A percentile compares a stretch with the other conserved stretches of the same genome.
Conservation (phyloP, 306 rosid species). For the Canavalia ensiformis region DNA sequence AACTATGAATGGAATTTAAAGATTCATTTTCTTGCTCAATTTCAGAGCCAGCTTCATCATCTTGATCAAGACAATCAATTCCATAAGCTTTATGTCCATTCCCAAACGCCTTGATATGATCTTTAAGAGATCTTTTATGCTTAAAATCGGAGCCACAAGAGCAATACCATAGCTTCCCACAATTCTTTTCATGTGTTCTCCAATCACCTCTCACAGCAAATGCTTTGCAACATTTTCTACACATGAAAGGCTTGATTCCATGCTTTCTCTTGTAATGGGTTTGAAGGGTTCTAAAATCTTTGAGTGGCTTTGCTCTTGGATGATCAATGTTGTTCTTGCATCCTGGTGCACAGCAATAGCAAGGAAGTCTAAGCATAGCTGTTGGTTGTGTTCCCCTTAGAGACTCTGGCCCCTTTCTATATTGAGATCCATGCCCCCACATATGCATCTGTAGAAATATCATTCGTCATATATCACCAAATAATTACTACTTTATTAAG, state of each 20-base stretch:
- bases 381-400: slow-evolving; percentile 93
- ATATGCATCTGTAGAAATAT: slow-evolving; percentile 74
- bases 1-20: slow-evolving; percentile 47
- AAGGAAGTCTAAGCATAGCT: slow-evolving; percentile 94
- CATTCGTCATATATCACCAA: background rate
- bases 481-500: background rate
- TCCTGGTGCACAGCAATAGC: slow-evolving; percentile 85
- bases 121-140: slow-evolving; percentile 92
- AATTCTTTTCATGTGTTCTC: slow-evolving; percentile 97
- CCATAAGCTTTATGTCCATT: slow-evolving; percentile 79
- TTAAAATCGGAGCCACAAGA: slow-evolving; percentile 94
- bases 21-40: slow-evolving; percentile 68
- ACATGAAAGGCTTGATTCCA: slow-evolving; percentile 89
- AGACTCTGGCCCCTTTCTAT: slow-evolving; percentile 92
- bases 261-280: slow-evolving; percentile 96
- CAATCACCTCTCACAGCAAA: slow-evolving; percentile 97
- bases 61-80: slow-evolving; percentile 71
- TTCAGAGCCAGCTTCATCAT: slow-evolving; percentile 72
- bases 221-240: slow-evolving; percentile 88
- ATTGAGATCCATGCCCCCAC: slow-evolving; percentile 99
- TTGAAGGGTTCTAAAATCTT: slow-evolving; percentile 95
- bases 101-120: slow-evolving; percentile 93
- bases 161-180: slow-evolving; percentile 97
- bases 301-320: slow-evolving; percentile 85
- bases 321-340: slow-evolving; percentile 97